phyloP scores from a whole-genome alignment of 106 monocot genomes.

The Dendrobium nobile region DNA sequence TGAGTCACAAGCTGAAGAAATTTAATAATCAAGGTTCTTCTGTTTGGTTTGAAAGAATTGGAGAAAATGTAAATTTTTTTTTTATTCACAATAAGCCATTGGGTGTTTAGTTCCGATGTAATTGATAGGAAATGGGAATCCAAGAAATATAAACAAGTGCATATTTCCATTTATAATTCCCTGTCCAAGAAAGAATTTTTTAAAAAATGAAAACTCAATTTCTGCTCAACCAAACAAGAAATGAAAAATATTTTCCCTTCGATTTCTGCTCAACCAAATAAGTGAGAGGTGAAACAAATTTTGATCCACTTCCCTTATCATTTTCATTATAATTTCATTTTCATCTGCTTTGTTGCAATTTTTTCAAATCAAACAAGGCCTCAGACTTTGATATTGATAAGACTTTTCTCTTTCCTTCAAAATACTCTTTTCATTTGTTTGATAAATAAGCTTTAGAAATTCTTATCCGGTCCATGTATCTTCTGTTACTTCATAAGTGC shows the following conservation, averaged over 20 bases:
- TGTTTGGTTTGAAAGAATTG: neutral
- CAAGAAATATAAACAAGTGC: too few species aligned
- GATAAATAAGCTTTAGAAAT: neutral
- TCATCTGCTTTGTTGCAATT: too few species aligned
- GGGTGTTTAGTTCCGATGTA: too few species aligned
- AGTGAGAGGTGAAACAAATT: neutral
- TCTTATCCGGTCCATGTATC: neutral
- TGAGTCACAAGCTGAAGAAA: neutral
- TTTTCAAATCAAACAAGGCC: neutral
- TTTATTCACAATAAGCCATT: too few species aligned
- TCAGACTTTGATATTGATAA: neutral
- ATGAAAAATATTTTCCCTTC: neutral
- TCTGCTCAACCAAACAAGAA: neutral
- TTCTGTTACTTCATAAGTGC: neutral
- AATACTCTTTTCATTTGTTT: neutral
- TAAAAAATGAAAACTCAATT: neutral
- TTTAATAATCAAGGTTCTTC: neutral
- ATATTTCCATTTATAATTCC: neutral
- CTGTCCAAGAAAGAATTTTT: neutral
- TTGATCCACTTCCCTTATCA: neutral
- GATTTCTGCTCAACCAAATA: neutral
- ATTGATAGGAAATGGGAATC: too few species aligned
- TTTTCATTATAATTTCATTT: too few species aligned
- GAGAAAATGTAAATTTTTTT: too few species aligned
- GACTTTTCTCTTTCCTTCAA: neutral